These are phyloP conservation scores for Eucalyptus viminalis DNA, from an alignment of 345 rosid genomes.

Conservation along the genomic window DNA sequence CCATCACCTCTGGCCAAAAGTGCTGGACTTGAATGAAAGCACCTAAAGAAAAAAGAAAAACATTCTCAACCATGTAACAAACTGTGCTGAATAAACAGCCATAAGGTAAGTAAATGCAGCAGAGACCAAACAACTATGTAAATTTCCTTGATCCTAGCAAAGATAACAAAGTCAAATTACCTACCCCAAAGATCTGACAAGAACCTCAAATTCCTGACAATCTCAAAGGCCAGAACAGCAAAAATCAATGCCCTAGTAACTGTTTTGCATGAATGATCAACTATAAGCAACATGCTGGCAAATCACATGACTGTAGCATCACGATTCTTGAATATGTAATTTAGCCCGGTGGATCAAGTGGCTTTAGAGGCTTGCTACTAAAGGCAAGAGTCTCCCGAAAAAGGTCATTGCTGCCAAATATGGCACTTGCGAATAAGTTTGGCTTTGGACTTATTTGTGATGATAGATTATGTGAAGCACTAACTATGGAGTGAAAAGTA, in stretches of 20 bases:
- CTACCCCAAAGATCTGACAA: neutral
- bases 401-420: neutral
- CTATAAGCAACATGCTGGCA: neutral
- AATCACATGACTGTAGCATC: neutral
- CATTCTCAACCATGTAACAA: neutral
- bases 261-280: neutral
- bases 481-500: neutral
- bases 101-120: neutral
- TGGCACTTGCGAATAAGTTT: neutral
- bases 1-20: slow-evolving; percentile 36
- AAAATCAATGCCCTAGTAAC: neutral
- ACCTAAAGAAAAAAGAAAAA: slow-evolving; percentile 19
- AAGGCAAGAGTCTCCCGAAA: neutral
- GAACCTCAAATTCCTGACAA: neutral
- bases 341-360: no score
- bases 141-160: neutral
- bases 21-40: slow-evolving; percentile 46
- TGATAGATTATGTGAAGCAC: neutral
- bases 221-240: neutral
- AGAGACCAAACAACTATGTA: neutral
- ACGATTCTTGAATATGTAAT: no score
- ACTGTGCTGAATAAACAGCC: neutral
- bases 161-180: neutral
- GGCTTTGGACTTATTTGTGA: neutral
- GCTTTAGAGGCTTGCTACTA: no score